A percentile compares a stretch with the other conserved stretches of the same genome.
Evolutionary conservation across 139 green algal genomes (phyloP).

Genomic region (Chlamydomonas sp.): DNA sequence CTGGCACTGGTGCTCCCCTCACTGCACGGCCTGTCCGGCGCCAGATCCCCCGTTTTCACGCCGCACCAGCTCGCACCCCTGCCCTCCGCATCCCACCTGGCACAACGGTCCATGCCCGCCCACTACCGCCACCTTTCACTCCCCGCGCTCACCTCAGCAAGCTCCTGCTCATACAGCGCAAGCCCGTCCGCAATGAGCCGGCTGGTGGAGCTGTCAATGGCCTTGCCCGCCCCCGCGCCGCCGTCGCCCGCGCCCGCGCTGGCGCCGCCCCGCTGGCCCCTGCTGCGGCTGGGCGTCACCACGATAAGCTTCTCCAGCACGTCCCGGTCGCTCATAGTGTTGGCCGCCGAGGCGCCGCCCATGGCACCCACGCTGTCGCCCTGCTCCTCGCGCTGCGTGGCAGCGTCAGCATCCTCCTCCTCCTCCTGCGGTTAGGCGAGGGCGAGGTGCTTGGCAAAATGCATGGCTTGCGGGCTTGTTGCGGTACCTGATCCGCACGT

Average conservation of each 20-base stretch:
- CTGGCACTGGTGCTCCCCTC: no score
- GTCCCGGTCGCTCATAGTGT: conserved; percentile 81
- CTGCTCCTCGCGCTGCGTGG: conserved; percentile 16
- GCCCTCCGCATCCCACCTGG: background rate
- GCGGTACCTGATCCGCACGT: no score
- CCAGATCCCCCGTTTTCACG: no score
- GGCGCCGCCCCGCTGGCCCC: background rate
- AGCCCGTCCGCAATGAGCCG: conserved; percentile 89
- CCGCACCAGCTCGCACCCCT: background rate
- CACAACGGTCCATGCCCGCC: background rate
- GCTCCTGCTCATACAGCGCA: conserved; percentile 81
- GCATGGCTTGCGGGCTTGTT: no score
- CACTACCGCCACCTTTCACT: background rate
- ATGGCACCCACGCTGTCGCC: conserved; percentile 29
- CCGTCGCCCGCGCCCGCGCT: background rate
- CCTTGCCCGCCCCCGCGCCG: conserved; percentile 1
- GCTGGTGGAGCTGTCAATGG: conserved; percentile 34
- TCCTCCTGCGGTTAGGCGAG: conserved; percentile 6
- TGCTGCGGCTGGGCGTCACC: conserved; percentile 56
- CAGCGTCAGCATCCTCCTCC: conserved; percentile 35
- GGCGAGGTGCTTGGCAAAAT: background rate
- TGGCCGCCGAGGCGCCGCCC: background rate
- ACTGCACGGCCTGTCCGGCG: no score
- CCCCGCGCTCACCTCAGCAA: conserved; percentile 40
- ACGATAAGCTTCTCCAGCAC: conserved; percentile 82